A percentile compares a stretch with the other conserved stretches of the same genome.
Evolutionary conservation across 1,139 yeast genomes (phyloP).

Genomic region (Suhomyces guaymorum): DNA sequence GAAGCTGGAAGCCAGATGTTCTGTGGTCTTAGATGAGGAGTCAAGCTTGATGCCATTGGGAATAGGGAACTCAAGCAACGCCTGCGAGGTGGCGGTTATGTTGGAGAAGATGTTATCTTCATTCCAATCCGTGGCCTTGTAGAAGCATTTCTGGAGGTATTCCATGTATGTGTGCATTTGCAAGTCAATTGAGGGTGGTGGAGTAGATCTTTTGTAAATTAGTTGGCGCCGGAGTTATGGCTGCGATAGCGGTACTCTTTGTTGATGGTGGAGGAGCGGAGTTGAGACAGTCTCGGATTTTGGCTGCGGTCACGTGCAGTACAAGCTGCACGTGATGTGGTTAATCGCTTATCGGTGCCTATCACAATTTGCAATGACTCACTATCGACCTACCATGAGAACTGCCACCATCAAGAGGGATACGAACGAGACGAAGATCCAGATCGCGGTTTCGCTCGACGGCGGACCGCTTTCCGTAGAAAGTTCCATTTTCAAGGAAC

Average conservation of each 20-base stretch:
- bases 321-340: too few species aligned
- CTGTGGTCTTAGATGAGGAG: conserved; percentile 71
- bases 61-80: conserved; percentile 69
- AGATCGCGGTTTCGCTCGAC: conserved; percentile 77
- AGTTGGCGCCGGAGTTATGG: too few species aligned
- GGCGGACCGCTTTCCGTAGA: conserved; percentile 74
- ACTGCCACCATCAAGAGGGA: conserved; percentile 62
- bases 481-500: conserved; percentile 48
- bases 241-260: too few species aligned
- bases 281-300: neutral
- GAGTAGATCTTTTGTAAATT: too few species aligned
- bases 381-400: conserved; percentile 15
- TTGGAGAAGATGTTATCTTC: conserved; percentile 74
- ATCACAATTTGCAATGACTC: conserved; percentile 2
- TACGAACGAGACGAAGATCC: conserved; percentile 93
- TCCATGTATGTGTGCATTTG: conserved; percentile 84
- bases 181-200: too few species aligned
- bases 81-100: conserved; percentile 67
- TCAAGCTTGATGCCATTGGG: conserved; percentile 71
- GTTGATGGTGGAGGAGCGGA: too few species aligned
- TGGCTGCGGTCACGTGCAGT: neutral
- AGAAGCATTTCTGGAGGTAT: conserved; percentile 71
- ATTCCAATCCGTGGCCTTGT: conserved; percentile 71
- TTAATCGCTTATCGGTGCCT: neutral
- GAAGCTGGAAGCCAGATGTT: conserved; percentile 72